These are phyloP conservation scores for Ogataea paraovalis DNA, from an alignment of 805 yeast genomes.

Conservation along the genomic window DNA sequence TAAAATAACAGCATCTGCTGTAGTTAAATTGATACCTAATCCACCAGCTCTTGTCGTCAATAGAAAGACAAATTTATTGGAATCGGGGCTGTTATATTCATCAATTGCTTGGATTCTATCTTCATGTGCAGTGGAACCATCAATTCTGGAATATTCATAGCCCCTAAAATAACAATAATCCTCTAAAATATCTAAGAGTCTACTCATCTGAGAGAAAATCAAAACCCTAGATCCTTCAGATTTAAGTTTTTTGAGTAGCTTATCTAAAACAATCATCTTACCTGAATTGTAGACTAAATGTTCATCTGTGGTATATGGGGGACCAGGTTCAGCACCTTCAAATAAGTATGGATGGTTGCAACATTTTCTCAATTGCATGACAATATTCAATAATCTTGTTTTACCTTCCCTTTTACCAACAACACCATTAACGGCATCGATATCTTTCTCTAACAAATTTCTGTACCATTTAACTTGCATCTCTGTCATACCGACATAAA, in stretches of 20 bases:
- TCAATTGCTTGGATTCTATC: slow-evolving; percentile 91
- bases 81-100: slow-evolving; percentile 78
- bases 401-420: slow-evolving; percentile 93
- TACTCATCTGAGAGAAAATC: slow-evolving; percentile 91
- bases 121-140: slow-evolving; percentile 90
- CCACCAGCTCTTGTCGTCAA: slow-evolving; percentile 97
- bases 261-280: slow-evolving; percentile 85
- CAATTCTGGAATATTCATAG: slow-evolving; percentile 85
- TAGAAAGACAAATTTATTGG: slow-evolving; percentile 78
- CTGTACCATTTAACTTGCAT: slow-evolving; percentile 95
- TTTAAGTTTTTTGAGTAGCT: slow-evolving; percentile 66
- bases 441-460: slow-evolving; percentile 82
- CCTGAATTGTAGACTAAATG: slow-evolving; percentile 89
- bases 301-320: slow-evolving; percentile 94
- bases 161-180: slow-evolving; percentile 87
- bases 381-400: slow-evolving; percentile 85
- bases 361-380: slow-evolving; percentile 94
- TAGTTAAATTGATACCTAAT: slow-evolving; percentile 85
- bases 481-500: slow-evolving; percentile 91
- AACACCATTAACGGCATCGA: slow-evolving; percentile 94
- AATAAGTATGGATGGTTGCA: slow-evolving; percentile 96
- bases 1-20: slow-evolving; percentile 84
- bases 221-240: slow-evolving; percentile 82
- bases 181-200: slow-evolving; percentile 83
- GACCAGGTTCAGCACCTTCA: slow-evolving; percentile 99